Conservation (phyloP, 148 eudicot genomes). For the Fagopyrum tataricum region DNA sequence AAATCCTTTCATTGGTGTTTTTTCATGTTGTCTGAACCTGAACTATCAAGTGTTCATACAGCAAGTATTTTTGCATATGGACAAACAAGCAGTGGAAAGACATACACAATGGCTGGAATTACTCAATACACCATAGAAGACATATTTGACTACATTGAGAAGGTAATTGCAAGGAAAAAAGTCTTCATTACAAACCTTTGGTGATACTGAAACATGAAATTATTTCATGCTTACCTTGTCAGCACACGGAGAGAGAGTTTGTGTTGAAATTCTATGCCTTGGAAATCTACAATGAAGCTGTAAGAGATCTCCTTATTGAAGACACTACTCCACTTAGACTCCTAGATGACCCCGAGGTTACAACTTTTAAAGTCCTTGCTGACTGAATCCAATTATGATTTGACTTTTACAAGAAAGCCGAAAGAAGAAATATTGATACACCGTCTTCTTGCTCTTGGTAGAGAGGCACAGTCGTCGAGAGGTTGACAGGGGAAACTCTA, state of each 20-base stretch:
- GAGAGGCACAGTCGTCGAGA: slow-evolving; percentile 97
- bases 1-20: neutral
- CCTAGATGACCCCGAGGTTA: slow-evolving; percentile 92
- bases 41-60: slow-evolving; percentile 22
- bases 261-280: slow-evolving; percentile 72
- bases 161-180: slow-evolving; percentile 23
- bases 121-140: slow-evolving; percentile 79
- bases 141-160: slow-evolving; percentile 53
- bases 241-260: slow-evolving; percentile 57
- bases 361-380: neutral
- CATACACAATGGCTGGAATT: slow-evolving; percentile 92
- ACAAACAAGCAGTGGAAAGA: slow-evolving; percentile 97
- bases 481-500: slow-evolving; percentile 81
- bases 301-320: slow-evolving; percentile 77
- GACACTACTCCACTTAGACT: slow-evolving; percentile 87
- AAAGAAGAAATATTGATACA: neutral
- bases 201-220: neutral
- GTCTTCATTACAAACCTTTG: neutral
- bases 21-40: neutral
- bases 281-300: slow-evolving; percentile 93
- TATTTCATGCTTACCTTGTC: slow-evolving; percentile 11
- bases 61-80: slow-evolving; percentile 97
- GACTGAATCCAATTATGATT: neutral
- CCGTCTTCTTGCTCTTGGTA: slow-evolving; percentile 21
- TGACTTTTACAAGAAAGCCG: neutral